Conservation (phyloP, 2,329 filamentous ascomycete genomes). For the Aspergillus arachidicola region DNA sequence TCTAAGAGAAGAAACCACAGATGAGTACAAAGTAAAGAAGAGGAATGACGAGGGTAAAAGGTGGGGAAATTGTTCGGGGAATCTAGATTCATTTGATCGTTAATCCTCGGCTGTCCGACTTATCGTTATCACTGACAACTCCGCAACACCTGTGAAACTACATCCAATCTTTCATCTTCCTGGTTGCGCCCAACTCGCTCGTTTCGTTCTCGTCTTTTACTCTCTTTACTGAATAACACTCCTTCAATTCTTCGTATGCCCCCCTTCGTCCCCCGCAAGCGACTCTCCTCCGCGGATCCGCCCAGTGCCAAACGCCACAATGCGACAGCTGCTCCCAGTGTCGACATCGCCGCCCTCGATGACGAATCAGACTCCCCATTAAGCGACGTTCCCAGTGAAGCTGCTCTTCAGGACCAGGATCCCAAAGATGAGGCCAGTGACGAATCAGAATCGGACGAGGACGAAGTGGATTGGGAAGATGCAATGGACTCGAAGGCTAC, state of each 20-base stretch:
- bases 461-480: conserved; percentile 63
- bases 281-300: conserved; percentile 38
- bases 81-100: neutral
- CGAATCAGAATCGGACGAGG: conserved; percentile 54
- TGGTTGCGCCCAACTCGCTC: conserved; percentile 1
- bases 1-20: neutral
- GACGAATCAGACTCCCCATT: conserved; percentile 39
- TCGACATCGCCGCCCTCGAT: conserved; percentile 27
- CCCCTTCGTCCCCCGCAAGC: conserved; percentile 50
- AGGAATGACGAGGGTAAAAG: neutral
- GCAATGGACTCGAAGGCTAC: conserved; percentile 49
- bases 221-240: conserved; percentile 14
- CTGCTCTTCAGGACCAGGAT: neutral
- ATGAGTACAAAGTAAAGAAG: neutral
- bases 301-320: conserved; percentile 40
- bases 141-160: neutral
- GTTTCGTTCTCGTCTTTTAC: neutral
- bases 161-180: neutral
- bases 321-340: conserved; percentile 23
- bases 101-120: neutral
- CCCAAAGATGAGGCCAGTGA: conserved; percentile 60
- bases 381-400: conserved; percentile 36
- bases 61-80: conserved; percentile 1
- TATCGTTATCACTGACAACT: neutral
- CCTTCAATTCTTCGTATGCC: conserved; percentile 40